Base-by-base conservation (phyloP, 164 flowering plant genomes). In the Stephania yunnanensis region DNA sequence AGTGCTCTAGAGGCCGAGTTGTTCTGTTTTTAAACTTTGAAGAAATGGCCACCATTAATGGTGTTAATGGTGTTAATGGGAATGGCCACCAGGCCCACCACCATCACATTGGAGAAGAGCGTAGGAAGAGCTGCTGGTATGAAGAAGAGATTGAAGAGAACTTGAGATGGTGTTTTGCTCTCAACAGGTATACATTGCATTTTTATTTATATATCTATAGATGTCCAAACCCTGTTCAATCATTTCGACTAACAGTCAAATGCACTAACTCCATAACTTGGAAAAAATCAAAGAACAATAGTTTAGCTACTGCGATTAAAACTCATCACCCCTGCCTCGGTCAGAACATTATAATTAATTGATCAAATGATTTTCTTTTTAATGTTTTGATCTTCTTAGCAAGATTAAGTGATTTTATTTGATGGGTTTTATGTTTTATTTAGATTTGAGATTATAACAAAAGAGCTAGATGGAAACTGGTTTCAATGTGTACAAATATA, bases 41-140 rank as follows among this genome's bases (percentile, higher is more conserved):
- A 65, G 68, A 80, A 74, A 91, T 91, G 95, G 93, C 77, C 70
- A 78, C 85, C 3, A 88, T 48, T 68, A 82, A 84, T 58, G 19
- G 7, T 58, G 15, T 4, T 5, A 84, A 82, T 77, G 86, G 81
- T 69, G 81, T 76, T 46, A 79, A 85, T 78, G 89, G 84, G 17
- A 83, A 81, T 73, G 75, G 36, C 46, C 74, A 50, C 11, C 6
- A 48, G 53, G 84, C 46, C 25, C 25, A 25, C 25, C 25, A 25
- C 42, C 42, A 36, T 36, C 42, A 36, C 42, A 36, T 36, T 19
- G 82, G 77, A 6, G 83, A 74, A 73, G 87, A 81, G 17, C 87
- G 86, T 53, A 88, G 98, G 78, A 93, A 87, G 86, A 87, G 95
- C 74, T 93, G 97, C 76, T 94, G 98, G 98, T 94, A 92, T 81